Evolutionary conservation across 2,329 filamentous ascomycete species (phyloP), one percentile per base, ranked within the genome.

Genomic region (Aureobasidium sp.): DNA sequence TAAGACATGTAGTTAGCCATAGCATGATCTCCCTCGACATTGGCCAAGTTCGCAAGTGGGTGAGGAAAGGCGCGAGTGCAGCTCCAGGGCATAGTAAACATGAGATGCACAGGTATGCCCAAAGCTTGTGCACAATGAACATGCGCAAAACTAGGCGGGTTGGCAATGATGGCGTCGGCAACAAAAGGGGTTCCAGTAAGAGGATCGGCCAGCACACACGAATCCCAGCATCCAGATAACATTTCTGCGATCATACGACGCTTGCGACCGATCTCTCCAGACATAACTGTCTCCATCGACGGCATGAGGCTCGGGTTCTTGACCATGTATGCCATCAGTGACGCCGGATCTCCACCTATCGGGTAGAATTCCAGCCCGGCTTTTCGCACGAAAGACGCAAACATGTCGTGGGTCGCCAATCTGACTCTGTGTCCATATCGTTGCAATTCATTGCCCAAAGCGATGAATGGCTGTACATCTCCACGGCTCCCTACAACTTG

Each of bases 21-120:
- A n/a, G 80, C 80, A 4, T 81, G 76, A 61, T 93, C 88, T 1
- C 85, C 85, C 60, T 89, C 88, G 0, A 84, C 81, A 1, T 81
- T 82, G 57, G 87, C 79, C 54, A 95, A 84, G 58, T 93, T 91
- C 0, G 89, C 88, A 21, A 95, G 74, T 0, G 90, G 90, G 62
- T 95, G 90, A 0, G 88, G 87, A 59, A 95, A 95, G 0, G 85
- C 80, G 64, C 88, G 83, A 0, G 90, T 95, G 0, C 89, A 85
- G 1, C 87, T 87, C 85, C 88, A 95, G 0, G 90, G 90, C 88
- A 95, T 95, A 1, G 90, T 95, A 70, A 95, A 95, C 86, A 95
- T 94, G 68, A 95, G 81, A 61, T 90, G 86, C 7, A 89, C 64
- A 0, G 86, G 86, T 44, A 89, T 81, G 0, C 84, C 85, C 61